Evolutionary conservation across 2,329 filamentous ascomycete species (phyloP), one percentile per base, ranked within the genome.

Genomic region (Coniochaeta pulveracea): DNA sequence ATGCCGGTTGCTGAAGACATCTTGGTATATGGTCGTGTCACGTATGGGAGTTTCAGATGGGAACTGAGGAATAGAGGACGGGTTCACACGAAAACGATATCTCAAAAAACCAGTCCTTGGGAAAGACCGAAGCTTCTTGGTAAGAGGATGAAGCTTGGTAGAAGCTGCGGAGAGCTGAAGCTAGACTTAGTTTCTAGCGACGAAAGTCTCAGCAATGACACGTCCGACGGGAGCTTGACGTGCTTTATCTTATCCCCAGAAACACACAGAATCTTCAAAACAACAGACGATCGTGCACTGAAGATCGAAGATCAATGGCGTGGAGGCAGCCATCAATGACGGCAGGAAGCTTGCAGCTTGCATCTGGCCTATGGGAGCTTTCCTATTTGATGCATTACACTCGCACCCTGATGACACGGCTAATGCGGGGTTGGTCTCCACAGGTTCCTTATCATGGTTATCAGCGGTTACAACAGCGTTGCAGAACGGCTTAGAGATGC

Each of bases 31-130:
- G 19, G 46, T 34, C 44, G 37, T 52, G 50, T 36, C 58, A 52
- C 33, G 58, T 56, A 40, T 58, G 56, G 26, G 55, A 54, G 44
- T 78, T 65, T 16, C 79, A 77, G 37, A 80, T 70, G 34, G 75
- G 76, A 22, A 78, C 79, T 35, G 76, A 68, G 39, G 78, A 83
- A 19, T 19, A 18, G 16, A 19, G 15, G n/a, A 10, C 11, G 19
- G 11, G 6, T 21, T n/a, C 8, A 23, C 8, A 23, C n/a, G 21
- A n/a, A n/a, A 23, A 8, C 21, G 21, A 23, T n/a, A n/a, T 23
- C n/a, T 8, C 21, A 8, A n/a, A n/a, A 23, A 23, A n/a, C 8
- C n/a, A n/a, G 8, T 23, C 21, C 8, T 8, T 8, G 8, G 21
- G 18, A 3, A 19, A 31, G 19, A 9, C 10, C 7, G 28, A 31